Evolutionary conservation across 371 early-diverging fungal species (phyloP).

Genomic region (Mucor mucedo): DNA sequence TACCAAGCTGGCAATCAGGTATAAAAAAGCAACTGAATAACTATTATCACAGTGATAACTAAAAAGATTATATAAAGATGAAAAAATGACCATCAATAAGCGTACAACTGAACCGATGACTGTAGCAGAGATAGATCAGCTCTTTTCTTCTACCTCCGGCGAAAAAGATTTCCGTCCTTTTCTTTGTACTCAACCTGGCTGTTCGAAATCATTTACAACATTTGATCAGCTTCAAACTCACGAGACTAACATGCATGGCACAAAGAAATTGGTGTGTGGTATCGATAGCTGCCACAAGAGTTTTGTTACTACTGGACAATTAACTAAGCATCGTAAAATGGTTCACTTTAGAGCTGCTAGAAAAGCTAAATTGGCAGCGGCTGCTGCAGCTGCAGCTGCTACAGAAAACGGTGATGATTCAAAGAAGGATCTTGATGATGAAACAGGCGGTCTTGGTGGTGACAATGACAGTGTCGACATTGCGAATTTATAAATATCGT

Average conservation of each 20-base stretch:
- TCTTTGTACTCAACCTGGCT: slow-evolving; percentile 53
- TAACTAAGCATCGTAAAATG: slow-evolving; percentile 60
- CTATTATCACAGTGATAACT: neutral
- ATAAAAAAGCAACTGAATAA: neutral
- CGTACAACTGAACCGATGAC: slow-evolving; percentile 47
- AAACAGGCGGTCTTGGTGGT: slow-evolving; percentile 11
- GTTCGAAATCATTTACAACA: slow-evolving; percentile 52
- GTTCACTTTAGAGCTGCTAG: slow-evolving; percentile 56
- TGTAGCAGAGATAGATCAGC: slow-evolving; percentile 49
- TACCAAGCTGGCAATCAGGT: slow-evolving; percentile 45
- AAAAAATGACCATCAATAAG: slow-evolving; percentile 44
- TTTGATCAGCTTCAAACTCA: slow-evolving; percentile 54
- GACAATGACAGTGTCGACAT: slow-evolving; percentile 4
- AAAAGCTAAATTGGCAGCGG: slow-evolving; percentile 47
- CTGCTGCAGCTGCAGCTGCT: slow-evolving; percentile 44
- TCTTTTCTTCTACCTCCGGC: slow-evolving; percentile 49
- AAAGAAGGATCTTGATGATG: slow-evolving; percentile 13
- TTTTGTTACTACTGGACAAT: slow-evolving; percentile 54
- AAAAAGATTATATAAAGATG: slow-evolving; percentile 25
- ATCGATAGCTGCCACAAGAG: slow-evolving; percentile 56
- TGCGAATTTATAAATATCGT: neutral
- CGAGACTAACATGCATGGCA: slow-evolving; percentile 59
- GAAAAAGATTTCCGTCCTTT: slow-evolving; percentile 55
- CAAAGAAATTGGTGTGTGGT: slow-evolving; percentile 52
- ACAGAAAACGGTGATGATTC: slow-evolving; percentile 12